Percentiles rank a stretch among this genome's conserved stretches.
phyloP scores from a whole-genome alignment of 2,329 filamentous ascomycete genomes.

The Akanthomyces dipterigenus region DNA sequence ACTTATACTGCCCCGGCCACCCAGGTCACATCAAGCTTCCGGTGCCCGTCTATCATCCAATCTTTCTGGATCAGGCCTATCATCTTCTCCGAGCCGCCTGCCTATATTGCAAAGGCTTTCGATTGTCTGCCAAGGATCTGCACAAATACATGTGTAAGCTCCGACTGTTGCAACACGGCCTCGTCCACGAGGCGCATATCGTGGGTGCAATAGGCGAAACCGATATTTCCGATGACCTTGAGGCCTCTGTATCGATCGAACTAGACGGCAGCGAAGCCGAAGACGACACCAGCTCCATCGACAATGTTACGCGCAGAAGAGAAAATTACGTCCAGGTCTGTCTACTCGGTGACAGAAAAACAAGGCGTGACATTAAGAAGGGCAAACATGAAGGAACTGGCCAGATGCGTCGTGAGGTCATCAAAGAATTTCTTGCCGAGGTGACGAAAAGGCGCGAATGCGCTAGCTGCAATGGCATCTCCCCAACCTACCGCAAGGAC shows the following conservation, averaged over 20 bases:
- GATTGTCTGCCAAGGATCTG: constrained; percentile 67
- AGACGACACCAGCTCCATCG: constrained; percentile 53
- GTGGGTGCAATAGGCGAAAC: constrained; percentile 47
- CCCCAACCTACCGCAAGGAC: constrained; percentile 81
- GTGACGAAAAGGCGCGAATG: constrained; percentile 68
- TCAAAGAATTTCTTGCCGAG: constrained; percentile 74
- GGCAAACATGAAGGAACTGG: constrained; percentile 79
- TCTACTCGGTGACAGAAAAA: constrained; percentile 53
- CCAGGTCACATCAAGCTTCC: constrained; percentile 92
- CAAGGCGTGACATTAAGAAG: constrained; percentile 42
- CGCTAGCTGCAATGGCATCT: constrained; percentile 59
- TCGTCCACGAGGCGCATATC: constrained; percentile 61
- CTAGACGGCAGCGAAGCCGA: constrained; percentile 53
- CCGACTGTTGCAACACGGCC: constrained; percentile 74
- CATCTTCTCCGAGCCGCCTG: constrained; percentile 82
- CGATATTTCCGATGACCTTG: constrained; percentile 30
- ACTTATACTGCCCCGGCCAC: constrained; percentile 81
- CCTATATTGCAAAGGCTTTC: constrained; percentile 82
- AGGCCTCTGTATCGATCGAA: constrained; percentile 26
- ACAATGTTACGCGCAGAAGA: constrained; percentile 45
- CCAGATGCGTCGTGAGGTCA: constrained; percentile 65
- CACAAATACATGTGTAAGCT: constrained; percentile 80
- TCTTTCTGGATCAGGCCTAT: constrained; percentile 88
- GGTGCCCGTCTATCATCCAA: constrained; percentile 90
- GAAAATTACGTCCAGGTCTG: constrained; percentile 66